Percentiles rank a stretch among this genome's conserved stretches.
These are phyloP conservation scores for Hypoxylon lenormandii DNA, from an alignment of 495 filamentous ascomycete species.

Conservation along the genomic window DNA sequence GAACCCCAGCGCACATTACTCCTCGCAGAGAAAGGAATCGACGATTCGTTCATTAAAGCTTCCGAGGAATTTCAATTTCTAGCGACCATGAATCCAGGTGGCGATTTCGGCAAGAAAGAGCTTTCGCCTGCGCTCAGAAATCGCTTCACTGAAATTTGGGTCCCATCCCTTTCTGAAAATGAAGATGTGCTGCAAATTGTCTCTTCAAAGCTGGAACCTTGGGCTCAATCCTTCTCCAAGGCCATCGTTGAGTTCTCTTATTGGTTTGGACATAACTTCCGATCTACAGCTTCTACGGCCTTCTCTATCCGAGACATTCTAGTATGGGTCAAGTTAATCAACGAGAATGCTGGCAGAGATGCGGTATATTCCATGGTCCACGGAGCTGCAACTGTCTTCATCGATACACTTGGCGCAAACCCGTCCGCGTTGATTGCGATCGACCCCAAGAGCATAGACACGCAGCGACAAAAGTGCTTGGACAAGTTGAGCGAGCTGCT, in stretches of 20 bases:
- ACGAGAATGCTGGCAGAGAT: slow-evolving; percentile 63
- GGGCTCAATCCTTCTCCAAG: slow-evolving; percentile 63
- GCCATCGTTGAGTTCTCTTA: slow-evolving; percentile 86
- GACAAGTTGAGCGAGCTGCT: slow-evolving; percentile 76
- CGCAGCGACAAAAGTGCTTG: slow-evolving; percentile 77
- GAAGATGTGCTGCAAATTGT: slow-evolving; percentile 91
- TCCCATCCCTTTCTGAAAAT: slow-evolving; percentile 80
- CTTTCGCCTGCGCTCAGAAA: slow-evolving; percentile 94
- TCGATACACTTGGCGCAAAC: slow-evolving; percentile 94
- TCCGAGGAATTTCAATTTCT: slow-evolving; percentile 91
- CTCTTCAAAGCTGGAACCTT: slow-evolving; percentile 71
- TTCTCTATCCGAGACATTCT: slow-evolving; percentile 92
- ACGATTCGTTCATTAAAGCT: slow-evolving; percentile 80
- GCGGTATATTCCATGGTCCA: slow-evolving; percentile 70
- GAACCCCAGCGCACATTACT: slow-evolving; percentile 87
- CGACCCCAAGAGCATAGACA: slow-evolving; percentile 65
- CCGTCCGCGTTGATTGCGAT: slow-evolving; percentile 84
- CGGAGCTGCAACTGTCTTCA: slow-evolving; percentile 93
- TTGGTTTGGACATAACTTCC: slow-evolving; percentile 87
- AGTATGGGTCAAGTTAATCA: slow-evolving; percentile 93
- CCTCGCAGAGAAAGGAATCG: slow-evolving; percentile 90
- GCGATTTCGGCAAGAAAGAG: slow-evolving; percentile 97
- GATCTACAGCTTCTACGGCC: slow-evolving; percentile 74
- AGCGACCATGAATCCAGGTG: slow-evolving; percentile 98
- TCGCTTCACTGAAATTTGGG: slow-evolving; percentile 99